Evolutionary conservation across 352 stramenopile genomes (phyloP).

Genomic region (Globisporangium perplexum): DNA sequence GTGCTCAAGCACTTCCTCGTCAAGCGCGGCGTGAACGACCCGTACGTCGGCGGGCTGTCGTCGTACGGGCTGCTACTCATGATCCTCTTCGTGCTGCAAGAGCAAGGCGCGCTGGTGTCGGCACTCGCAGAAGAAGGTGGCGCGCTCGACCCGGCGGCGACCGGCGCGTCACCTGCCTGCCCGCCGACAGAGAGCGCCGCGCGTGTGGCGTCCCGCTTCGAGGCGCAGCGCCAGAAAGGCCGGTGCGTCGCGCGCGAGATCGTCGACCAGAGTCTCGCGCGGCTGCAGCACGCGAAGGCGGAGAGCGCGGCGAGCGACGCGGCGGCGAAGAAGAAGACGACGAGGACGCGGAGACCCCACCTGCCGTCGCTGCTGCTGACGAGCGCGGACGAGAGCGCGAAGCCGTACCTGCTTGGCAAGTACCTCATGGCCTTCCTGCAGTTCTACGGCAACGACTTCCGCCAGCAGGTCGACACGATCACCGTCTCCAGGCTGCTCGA

Average conservation of each 20-base stretch:
- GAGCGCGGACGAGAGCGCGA: constrained; percentile 17
- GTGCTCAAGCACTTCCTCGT: constrained; percentile 89
- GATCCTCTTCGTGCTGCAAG: constrained; percentile 60
- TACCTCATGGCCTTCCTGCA: constrained; percentile 81
- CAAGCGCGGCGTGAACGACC: constrained; percentile 84
- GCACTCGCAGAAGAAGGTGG: background rate
- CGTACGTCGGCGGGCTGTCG: constrained; percentile 86
- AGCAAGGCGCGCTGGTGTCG: constrained; percentile 46
- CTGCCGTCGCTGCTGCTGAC: constrained; percentile 32
- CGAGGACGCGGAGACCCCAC: constrained; percentile 22
- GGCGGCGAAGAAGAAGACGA: constrained; percentile 10
- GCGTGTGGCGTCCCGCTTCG: constrained; percentile 19
- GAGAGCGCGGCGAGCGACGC: constrained; percentile 8
- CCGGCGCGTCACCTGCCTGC: background rate
- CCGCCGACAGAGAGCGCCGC: background rate
- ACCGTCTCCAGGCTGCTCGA: constrained; percentile 4
- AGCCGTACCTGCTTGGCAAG: constrained; percentile 65
- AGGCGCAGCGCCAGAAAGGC: constrained; percentile 43
- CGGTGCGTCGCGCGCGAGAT: constrained; percentile 45
- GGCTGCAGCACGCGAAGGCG: constrained; percentile 27
- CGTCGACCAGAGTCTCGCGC: constrained; percentile 32
- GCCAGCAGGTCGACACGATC: constrained; percentile 65
- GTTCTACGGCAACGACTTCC: constrained; percentile 81
- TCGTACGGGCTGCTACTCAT: constrained; percentile 86
- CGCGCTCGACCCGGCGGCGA: background rate